These are phyloP conservation scores for Zea mays DNA, from an alignment of 176 grass and related monocot genomes.

Conservation along the genomic window DNA sequence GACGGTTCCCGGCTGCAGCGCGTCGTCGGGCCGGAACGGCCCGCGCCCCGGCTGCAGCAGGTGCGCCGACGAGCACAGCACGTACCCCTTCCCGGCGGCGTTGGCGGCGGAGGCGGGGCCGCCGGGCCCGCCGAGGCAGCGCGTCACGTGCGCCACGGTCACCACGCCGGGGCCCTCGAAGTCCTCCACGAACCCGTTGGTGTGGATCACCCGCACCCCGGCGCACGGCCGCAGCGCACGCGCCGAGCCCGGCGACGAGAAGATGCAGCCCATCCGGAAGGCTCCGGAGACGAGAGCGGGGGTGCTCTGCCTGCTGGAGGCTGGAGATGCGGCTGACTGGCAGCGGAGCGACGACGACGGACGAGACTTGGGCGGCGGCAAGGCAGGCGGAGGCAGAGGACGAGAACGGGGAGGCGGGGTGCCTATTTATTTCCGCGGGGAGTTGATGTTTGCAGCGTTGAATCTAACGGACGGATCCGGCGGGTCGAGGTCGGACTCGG, in stretches of 20 bases:
- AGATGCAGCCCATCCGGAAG: conserved; percentile 48
- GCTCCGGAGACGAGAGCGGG: too few relatives aligned
- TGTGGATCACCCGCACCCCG: conserved; percentile 86
- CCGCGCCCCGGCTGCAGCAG: conserved; percentile 61
- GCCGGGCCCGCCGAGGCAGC: not conserved
- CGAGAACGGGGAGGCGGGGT: not conserved
- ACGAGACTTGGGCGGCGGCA: not conserved
- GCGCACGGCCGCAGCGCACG: conserved; percentile 37
- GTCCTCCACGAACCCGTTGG: conserved; percentile 93
- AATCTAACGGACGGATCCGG: too few relatives aligned
- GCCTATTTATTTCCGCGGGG: not conserved
- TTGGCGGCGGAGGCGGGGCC: too few relatives aligned
- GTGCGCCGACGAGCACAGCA: conserved; percentile 73
- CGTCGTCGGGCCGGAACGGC: conserved; percentile 60
- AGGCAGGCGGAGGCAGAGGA: not conserved
- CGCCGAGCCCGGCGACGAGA: conserved; percentile 2
- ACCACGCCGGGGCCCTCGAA: conserved; percentile 59
- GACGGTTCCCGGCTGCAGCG: conserved; percentile 68
- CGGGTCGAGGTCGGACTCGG: too few relatives aligned
- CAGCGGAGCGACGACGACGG: not conserved
- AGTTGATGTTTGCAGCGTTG: not conserved
- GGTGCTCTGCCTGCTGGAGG: not conserved
- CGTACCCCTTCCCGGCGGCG: conserved; percentile 27
- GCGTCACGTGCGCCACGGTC: conserved; percentile 56
- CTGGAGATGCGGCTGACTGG: not conserved